Evolutionary conservation across 2,329 filamentous ascomycete genomes (phyloP).

Genomic region (Trichoderma sp.): DNA sequence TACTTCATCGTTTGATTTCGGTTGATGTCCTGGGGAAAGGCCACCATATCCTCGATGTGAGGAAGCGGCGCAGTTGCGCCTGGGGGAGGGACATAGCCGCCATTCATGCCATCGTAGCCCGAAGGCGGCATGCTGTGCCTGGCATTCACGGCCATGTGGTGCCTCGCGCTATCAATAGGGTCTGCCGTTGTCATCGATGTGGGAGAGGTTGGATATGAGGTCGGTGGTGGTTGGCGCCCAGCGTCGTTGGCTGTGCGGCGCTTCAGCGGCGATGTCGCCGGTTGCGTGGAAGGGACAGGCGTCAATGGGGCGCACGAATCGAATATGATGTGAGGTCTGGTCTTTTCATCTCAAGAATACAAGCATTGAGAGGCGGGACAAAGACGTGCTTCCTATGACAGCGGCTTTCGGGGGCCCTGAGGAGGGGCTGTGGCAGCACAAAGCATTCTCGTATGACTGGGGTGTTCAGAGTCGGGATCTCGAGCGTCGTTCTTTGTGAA

Average conservation of each 20-base stretch:
- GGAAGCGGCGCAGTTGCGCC: constrained; percentile 42
- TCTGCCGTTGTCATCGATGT: constrained; percentile 20
- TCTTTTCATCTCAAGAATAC: constrained; percentile 13
- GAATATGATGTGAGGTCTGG: neutral
- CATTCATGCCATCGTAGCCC: constrained; percentile 33
- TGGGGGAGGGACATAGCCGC: constrained; percentile 29
- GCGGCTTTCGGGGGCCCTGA: constrained; percentile 9
- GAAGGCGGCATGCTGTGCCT: constrained; percentile 33
- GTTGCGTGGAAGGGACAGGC: neutral
- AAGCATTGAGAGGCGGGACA: constrained; percentile 12
- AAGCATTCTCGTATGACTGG: constrained; percentile 19
- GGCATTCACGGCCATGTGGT: constrained; percentile 36
- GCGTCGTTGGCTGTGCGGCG: constrained; percentile 1
- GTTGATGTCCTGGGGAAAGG: constrained; percentile 49
- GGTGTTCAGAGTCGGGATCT: neutral
- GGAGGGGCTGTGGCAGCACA: constrained; percentile 21
- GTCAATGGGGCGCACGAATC: neutral
- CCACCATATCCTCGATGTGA: constrained; percentile 57
- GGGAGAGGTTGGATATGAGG: neutral
- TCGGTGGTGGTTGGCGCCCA: neutral
- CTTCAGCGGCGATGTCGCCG: neutral
- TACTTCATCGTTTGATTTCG: constrained; percentile 53
- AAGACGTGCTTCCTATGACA: constrained; percentile 9
- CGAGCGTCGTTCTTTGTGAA: neutral
- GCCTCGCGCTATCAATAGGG: constrained; percentile 29